Conservation (phyloP, 176 grass and related monocot species). For the Oryza meridionalis region DNA sequence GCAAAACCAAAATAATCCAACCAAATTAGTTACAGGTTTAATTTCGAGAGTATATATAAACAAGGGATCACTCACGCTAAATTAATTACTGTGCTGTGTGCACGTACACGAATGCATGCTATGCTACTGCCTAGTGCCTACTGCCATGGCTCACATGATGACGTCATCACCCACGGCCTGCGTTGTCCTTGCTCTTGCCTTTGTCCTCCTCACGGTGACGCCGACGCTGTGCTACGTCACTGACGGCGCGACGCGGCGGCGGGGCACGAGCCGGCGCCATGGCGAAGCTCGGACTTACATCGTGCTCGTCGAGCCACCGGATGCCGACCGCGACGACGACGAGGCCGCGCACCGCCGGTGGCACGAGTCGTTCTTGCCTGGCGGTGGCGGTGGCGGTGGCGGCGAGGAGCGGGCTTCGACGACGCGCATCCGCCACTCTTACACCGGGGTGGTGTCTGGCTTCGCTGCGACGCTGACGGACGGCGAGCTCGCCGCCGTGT, state of each 20-base stretch:
- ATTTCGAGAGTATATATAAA: conserved; percentile 15
- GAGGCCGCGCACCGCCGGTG: conserved; percentile 39
- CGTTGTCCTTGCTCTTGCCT: background rate
- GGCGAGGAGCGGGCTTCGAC: background rate
- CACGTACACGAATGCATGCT: background rate
- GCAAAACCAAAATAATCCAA: background rate
- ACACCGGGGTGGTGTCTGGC: conserved; percentile 50
- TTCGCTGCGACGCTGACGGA: conserved; percentile 53
- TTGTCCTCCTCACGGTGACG: background rate
- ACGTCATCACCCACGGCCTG: background rate
- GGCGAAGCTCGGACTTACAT: conserved; percentile 38
- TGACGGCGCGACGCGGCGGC: background rate
- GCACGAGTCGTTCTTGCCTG: conserved; percentile 48
- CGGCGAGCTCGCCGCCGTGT: conserved; percentile 40
- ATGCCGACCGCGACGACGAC: background rate
- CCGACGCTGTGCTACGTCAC: conserved; percentile 24
- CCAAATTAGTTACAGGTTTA: background rate
- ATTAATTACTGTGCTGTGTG: background rate
- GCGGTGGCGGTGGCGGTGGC: no score
- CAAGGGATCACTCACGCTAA: background rate
- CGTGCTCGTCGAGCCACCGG: conserved; percentile 41
- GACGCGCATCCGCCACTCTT: conserved; percentile 49
- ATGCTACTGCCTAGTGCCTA: no score
- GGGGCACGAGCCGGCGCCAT: background rate
- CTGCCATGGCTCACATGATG: background rate